These are phyloP conservation scores for Globisporangium spiculum DNA, from an alignment of 352 stramenopile species.

Conservation along the genomic window DNA sequence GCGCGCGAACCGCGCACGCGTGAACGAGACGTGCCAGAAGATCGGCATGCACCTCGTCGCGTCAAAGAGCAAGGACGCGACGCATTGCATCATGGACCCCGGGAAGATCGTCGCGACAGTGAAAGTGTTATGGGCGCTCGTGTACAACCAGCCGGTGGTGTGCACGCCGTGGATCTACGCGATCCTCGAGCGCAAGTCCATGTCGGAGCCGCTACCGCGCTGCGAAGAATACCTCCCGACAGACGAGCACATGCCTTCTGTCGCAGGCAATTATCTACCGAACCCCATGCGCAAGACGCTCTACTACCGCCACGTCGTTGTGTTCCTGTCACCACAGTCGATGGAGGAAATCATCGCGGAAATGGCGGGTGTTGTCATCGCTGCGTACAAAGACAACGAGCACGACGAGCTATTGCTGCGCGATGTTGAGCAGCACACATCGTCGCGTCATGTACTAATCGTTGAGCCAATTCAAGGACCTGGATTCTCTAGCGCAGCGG, in stretches of 20 bases:
- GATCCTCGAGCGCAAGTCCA: slow-evolving; percentile 65
- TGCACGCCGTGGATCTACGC: slow-evolving; percentile 79
- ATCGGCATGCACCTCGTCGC: slow-evolving; percentile 80
- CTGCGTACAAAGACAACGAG: slow-evolving; percentile 49
- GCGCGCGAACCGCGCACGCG: slow-evolving; percentile 44
- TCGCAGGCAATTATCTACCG: slow-evolving; percentile 68
- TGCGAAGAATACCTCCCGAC: slow-evolving; percentile 76
- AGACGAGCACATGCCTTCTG: slow-evolving; percentile 48
- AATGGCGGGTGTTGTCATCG: slow-evolving; percentile 68
- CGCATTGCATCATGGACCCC: slow-evolving; percentile 86
- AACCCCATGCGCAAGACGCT: slow-evolving; percentile 76
- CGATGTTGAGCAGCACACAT: slow-evolving; percentile 47
- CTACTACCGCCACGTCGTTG: slow-evolving; percentile 64
- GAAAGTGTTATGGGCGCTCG: slow-evolving; percentile 84
- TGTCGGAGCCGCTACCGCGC: slow-evolving; percentile 68
- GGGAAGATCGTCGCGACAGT: slow-evolving; percentile 76
- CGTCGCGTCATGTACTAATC: slow-evolving; percentile 53
- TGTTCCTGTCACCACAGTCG: slow-evolving; percentile 69
- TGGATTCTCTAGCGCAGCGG: slow-evolving; percentile 52
- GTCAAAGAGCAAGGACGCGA: slow-evolving; percentile 55
- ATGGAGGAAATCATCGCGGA: slow-evolving; percentile 77
- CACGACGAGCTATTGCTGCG: slow-evolving; percentile 59
- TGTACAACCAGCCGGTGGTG: slow-evolving; percentile 83
- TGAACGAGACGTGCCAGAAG: slow-evolving; percentile 75
- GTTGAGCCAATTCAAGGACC: slow-evolving; percentile 50